phyloP scores from a whole-genome alignment of 768 basidiomycete genomes.

The Clitopilus hobsonii region DNA sequence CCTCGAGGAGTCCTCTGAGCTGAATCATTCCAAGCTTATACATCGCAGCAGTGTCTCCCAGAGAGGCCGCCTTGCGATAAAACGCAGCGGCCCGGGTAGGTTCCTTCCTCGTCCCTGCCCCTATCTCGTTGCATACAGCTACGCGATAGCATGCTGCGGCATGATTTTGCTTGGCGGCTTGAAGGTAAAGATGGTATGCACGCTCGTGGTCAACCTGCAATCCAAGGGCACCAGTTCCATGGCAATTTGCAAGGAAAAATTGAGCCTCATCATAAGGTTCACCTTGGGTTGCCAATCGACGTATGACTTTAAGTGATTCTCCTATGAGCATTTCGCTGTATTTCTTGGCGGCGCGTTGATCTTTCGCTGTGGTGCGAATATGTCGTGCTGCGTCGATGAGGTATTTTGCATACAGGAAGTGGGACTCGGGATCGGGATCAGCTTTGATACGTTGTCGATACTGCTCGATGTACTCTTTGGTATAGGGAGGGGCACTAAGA shows the following conservation, averaged over 20 bases:
- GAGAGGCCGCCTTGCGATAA: constrained; percentile 92
- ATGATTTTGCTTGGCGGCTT: constrained; percentile 97
- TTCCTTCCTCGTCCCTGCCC: constrained; percentile 90
- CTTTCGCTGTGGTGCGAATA: constrained; percentile 67
- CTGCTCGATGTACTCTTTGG: constrained; percentile 95
- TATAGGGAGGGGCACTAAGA: constrained; percentile 79
- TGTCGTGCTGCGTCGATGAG: constrained; percentile 97
- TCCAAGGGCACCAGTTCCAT: constrained; percentile 94
- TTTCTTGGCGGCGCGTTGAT: constrained; percentile 82
- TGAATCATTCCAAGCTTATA: constrained; percentile 99
- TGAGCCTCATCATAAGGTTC: constrained; percentile 94
- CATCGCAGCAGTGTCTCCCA: constrained; percentile 98
- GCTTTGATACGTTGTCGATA: constrained; percentile 96
- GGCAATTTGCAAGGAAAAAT: constrained; percentile 96
- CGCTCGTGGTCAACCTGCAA: constrained; percentile 96
- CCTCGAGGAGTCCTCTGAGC: constrained; percentile 77
- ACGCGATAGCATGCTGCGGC: constrained; percentile 93
- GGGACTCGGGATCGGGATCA: constrained; percentile 97
- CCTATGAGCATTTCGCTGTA: constrained; percentile 84
- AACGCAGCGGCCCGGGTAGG: constrained; percentile 87
- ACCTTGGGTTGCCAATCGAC: constrained; percentile 88
- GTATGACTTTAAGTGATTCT: constrained; percentile 89
- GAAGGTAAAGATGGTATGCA: constrained; percentile 94
- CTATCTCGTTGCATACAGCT: constrained; percentile 98
- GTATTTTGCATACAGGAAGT: constrained; percentile 98